phyloP scores from a whole-genome alignment of 768 basidiomycete genomes.

The Xanthoconium stramineum region DNA sequence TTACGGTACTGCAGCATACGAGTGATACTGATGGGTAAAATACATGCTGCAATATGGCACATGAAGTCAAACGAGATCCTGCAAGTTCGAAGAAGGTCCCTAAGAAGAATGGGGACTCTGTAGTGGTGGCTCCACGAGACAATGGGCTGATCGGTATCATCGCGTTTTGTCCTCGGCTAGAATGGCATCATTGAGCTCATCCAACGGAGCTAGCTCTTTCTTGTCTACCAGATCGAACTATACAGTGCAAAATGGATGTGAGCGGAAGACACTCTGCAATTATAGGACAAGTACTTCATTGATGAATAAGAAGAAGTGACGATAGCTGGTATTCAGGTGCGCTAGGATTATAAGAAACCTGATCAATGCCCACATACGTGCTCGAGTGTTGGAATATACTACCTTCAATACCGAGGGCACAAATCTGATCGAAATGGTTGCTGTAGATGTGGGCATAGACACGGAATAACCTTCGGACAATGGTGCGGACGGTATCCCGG shows the following conservation, averaged over 20 bases:
- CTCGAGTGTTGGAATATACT: constrained; percentile 38
- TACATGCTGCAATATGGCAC: not conserved
- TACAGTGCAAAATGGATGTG: constrained; percentile 1
- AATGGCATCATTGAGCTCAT: constrained; percentile 94
- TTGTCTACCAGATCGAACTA: constrained; percentile 94
- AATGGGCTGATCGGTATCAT: constrained; percentile 6
- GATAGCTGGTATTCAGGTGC: constrained; percentile 96
- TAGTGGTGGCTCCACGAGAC: not conserved
- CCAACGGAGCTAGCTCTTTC: constrained; percentile 92
- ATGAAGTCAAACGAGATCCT: not conserved
- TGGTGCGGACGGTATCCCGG: constrained; percentile 85
- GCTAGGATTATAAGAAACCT: constrained; percentile 45
- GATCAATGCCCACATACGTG: not conserved
- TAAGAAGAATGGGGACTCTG: not conserved
- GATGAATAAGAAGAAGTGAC: constrained; percentile 96
- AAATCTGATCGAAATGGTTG: constrained; percentile 98
- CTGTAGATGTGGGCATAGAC: constrained; percentile 99
- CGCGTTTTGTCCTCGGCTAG: constrained; percentile 51
- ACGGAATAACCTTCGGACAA: constrained; percentile 89
- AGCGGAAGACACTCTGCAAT: not conserved
- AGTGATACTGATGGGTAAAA: constrained; percentile 11
- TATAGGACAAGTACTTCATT: constrained; percentile 67
- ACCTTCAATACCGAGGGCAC: constrained; percentile 98
- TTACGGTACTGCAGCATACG: constrained; percentile 8
- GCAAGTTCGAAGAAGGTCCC: not conserved